These are phyloP conservation scores for Fusarium sp. DNA, from an alignment of 2,329 filamentous ascomycete genomes.

Conservation along the genomic window DNA sequence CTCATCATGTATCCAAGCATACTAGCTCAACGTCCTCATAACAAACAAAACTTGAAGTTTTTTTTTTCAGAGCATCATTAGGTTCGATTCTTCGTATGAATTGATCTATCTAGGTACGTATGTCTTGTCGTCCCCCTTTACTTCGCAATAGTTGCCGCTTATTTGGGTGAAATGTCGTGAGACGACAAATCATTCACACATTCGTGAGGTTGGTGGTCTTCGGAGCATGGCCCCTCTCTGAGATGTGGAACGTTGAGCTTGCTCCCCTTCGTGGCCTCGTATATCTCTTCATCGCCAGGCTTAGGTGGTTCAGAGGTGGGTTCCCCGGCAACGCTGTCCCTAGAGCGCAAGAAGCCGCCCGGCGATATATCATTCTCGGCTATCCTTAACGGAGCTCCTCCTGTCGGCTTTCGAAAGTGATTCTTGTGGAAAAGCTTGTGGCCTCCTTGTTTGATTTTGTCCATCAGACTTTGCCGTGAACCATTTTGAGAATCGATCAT, in stretches of 20 bases:
- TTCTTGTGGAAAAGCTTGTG: conserved; percentile 38
- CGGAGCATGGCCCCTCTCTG: conserved; percentile 43
- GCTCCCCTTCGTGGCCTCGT: conserved; percentile 39
- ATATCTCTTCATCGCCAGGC: conserved; percentile 32
- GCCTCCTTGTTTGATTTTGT: conserved; percentile 43
- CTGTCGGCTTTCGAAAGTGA: conserved; percentile 26
- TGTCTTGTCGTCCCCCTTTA: neutral
- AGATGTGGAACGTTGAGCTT: conserved; percentile 11
- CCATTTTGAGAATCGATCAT: conserved; percentile 11
- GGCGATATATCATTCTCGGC: neutral
- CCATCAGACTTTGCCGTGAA: conserved; percentile 40
- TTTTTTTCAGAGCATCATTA: neutral
- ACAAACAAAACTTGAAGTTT: neutral
- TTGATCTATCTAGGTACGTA: conserved; percentile 2
- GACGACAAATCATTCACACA: conserved; percentile 42
- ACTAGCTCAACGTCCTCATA: neutral
- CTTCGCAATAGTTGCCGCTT: neutral
- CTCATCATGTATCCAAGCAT: neutral
- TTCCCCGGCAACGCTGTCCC: conserved; percentile 36
- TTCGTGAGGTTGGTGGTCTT: conserved; percentile 46
- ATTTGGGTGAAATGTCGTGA: conserved; percentile 13
- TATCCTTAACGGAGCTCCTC: neutral
- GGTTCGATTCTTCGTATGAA: neutral
- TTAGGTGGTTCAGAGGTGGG: conserved; percentile 25
- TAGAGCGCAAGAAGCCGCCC: conserved; percentile 11